phyloP scores from a whole-genome alignment of 108 stramenopile genomes.

The Fistulifera pelliculosa region DNA sequence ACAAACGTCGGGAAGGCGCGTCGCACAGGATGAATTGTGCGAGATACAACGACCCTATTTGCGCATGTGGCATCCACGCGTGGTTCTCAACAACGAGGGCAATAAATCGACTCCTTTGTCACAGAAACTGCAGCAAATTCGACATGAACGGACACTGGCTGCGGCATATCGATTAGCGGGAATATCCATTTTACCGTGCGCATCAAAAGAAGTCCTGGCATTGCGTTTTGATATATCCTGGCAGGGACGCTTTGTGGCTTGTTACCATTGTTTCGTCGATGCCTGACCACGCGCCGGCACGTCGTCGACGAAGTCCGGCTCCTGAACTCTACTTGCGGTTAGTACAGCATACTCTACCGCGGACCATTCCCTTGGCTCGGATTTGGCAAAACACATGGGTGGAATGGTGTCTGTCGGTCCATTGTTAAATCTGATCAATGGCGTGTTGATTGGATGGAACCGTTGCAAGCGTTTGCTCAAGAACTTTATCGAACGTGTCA shows the following conservation, averaged over 20 bases:
- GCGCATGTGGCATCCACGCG: too few species aligned
- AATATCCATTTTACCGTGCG: conserved; percentile 4
- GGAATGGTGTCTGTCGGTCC: not conserved
- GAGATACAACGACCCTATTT: too few species aligned
- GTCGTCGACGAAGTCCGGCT: not conserved
- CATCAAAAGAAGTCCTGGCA: conserved; percentile 6
- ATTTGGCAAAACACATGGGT: not conserved
- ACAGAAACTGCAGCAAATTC: too few species aligned
- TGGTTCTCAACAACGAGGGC: too few species aligned
- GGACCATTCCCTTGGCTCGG: not conserved
- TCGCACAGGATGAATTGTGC: conserved; percentile 25
- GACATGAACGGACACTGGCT: not conserved
- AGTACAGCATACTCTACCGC: conserved; percentile 15
- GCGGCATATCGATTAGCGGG: conserved; percentile 13
- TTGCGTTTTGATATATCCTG: conserved; percentile 10
- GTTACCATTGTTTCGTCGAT: conserved; percentile 11
- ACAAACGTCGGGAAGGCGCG: conserved; percentile 35
- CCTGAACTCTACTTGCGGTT: conserved; percentile 4
- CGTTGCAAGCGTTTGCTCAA: not conserved
- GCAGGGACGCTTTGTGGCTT: conserved; percentile 11
- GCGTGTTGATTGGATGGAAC: not conserved
- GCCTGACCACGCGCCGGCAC: not conserved
- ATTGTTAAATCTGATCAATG: not conserved
- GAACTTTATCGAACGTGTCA: not conserved
- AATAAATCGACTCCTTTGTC: too few species aligned